Percentiles rank a stretch among this genome's conserved stretches.
Evolutionary conservation across 164 flowering plant genomes (phyloP).

Genomic region (Platanus orientalis): DNA sequence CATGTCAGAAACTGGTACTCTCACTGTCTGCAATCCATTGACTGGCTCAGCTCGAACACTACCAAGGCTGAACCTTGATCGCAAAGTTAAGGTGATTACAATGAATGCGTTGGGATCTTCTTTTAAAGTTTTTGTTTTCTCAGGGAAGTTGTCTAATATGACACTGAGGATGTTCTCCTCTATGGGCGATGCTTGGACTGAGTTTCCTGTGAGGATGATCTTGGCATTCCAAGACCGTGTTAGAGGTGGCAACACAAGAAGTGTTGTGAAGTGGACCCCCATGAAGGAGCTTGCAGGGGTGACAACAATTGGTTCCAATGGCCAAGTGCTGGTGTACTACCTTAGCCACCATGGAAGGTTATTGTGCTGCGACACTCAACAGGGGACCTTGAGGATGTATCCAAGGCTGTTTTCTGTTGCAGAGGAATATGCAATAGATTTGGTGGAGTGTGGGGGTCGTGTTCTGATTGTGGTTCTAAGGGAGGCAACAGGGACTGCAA

Average conservation of each 20-base stretch:
- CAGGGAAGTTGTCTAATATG: not conserved
- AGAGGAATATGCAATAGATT: too few relatives aligned
- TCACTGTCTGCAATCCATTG: constrained; percentile 1
- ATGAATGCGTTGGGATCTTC: not conserved
- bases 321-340: too few relatives aligned
- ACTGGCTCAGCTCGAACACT: not conserved
- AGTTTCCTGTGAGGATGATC: too few relatives aligned
- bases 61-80: not conserved
- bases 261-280: too few relatives aligned
- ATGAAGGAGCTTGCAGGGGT: too few relatives aligned
- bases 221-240: too few relatives aligned
- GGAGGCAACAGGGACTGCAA: not conserved
- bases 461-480: not conserved
- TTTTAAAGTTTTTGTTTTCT: not conserved
- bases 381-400: too few relatives aligned
- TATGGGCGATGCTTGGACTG: not conserved
- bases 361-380: too few relatives aligned
- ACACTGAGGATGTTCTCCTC: not conserved
- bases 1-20: not conserved
- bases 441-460: constrained; percentile 2
- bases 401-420: too few relatives aligned
- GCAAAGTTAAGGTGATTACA: not conserved
- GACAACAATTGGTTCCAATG: too few relatives aligned
- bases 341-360: too few relatives aligned
- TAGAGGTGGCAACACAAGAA: too few relatives aligned